A percentile compares a stretch with the other conserved stretches of the same genome.
Evolutionary conservation across 2,329 filamentous ascomycete species (phyloP).

Genomic region (Aspergillus fumigatus): DNA sequence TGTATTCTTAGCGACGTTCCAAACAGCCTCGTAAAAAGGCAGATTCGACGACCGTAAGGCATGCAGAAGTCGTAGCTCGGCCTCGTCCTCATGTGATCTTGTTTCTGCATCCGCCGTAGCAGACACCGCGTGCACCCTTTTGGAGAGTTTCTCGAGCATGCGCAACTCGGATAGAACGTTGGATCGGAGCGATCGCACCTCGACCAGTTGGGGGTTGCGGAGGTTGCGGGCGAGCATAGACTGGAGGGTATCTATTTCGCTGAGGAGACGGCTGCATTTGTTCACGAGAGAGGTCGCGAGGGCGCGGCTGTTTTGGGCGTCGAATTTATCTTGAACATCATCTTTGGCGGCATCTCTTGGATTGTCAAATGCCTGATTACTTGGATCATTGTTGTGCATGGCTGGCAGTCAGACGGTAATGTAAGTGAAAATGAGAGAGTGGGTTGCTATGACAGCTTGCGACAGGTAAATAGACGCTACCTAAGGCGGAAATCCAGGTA

Average conservation of each 20-base stretch:
- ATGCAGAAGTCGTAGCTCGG: slow-evolving; percentile 43
- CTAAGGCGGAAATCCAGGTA: background rate
- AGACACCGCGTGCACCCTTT: slow-evolving; percentile 17
- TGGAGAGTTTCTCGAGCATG: slow-evolving; percentile 42
- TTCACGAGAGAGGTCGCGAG: slow-evolving; percentile 31
- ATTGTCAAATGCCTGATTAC: background rate
- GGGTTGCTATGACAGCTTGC: background rate
- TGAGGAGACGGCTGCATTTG: slow-evolving; percentile 39
- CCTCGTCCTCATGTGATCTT: slow-evolving; percentile 13
- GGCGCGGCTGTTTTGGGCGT: slow-evolving; percentile 8
- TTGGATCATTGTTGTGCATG: background rate
- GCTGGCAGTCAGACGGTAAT: background rate
- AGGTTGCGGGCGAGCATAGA: slow-evolving; percentile 35
- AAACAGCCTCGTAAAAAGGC: slow-evolving; percentile 60
- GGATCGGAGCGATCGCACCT: slow-evolving; percentile 47
- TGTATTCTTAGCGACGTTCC: slow-evolving; percentile 55
- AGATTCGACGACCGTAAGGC: slow-evolving; percentile 62
- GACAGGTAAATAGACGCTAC: background rate
- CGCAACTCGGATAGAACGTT: slow-evolving; percentile 47
- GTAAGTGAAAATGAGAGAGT: background rate
- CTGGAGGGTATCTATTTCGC: slow-evolving; percentile 45
- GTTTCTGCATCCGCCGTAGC: slow-evolving; percentile 14
- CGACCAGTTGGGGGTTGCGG: slow-evolving; percentile 45
- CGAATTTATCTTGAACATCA: background rate
- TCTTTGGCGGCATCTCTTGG: background rate